Conservation (phyloP, 768 basidiomycete species). For the Mycena sanguinolenta region DNA sequence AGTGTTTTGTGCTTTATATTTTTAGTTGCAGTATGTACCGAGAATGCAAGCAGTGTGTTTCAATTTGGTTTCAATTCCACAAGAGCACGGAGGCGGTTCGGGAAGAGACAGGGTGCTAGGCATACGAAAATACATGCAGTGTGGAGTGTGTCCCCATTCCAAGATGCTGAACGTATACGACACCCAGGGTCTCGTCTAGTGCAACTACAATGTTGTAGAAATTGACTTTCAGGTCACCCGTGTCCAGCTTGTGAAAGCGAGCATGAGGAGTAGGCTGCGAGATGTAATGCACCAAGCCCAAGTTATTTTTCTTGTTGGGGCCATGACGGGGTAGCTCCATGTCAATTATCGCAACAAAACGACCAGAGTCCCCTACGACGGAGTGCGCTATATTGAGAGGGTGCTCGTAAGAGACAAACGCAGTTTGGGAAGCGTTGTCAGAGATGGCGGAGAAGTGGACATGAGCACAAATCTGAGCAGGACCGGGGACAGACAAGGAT, state of each 20-base stretch:
- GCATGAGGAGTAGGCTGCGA: neutral
- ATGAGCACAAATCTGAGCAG: no score
- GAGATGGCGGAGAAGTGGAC: no score
- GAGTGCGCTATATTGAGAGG: neutral
- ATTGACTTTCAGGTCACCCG: neutral
- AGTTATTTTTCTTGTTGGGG: neutral
- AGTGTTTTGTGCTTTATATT: no score
- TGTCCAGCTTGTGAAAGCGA: slow-evolving; percentile 7
- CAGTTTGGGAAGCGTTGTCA: no score
- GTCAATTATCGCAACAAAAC: slow-evolving; percentile 2
- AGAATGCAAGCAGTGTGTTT: no score
- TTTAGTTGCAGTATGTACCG: no score
- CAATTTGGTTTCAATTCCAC: no score
- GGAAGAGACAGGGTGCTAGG: no score
- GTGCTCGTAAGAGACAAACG: slow-evolving; percentile 3
- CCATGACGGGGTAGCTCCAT: neutral
- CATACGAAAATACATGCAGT: slow-evolving; percentile 17
- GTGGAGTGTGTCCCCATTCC: neutral
- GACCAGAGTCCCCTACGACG: neutral
- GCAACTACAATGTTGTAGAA: slow-evolving; percentile 13
- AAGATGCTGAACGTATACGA: slow-evolving; percentile 13
- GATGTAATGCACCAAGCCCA: slow-evolving; percentile 10
- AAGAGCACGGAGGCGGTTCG: no score
- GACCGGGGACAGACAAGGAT: no score
- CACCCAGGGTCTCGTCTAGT: slow-evolving; percentile 22